Evolutionary conservation across 768 basidiomycete genomes (phyloP).

Genomic region (Serendipita sp.): DNA sequence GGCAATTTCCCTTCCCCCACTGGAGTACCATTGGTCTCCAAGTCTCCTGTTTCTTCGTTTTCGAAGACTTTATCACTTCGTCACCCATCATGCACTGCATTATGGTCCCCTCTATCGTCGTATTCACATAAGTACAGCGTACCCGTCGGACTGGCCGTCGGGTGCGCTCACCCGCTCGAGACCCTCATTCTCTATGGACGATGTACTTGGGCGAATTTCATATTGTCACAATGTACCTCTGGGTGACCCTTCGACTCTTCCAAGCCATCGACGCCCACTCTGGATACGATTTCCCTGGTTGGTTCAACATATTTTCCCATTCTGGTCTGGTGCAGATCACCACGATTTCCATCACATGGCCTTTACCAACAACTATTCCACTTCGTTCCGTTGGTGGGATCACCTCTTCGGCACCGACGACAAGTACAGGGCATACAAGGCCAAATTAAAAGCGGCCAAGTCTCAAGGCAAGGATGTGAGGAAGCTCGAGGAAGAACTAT

Average conservation of each 20-base stretch:
- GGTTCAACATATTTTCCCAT: conserved; percentile 74
- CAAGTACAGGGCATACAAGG: conserved; percentile 73
- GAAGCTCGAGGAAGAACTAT: conserved; percentile 7
- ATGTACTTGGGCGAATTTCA: conserved; percentile 63
- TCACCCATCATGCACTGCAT: conserved; percentile 80
- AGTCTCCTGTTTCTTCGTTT: conserved; percentile 77
- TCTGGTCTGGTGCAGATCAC: conserved; percentile 96
- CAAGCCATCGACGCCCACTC: conserved; percentile 88
- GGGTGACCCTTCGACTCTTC: conserved; percentile 88
- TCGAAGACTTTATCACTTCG: conserved; percentile 93
- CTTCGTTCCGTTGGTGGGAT: conserved; percentile 91
- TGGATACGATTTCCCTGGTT: conserved; percentile 99
- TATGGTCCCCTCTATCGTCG: conserved; percentile 71
- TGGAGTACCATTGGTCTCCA: conserved; percentile 56
- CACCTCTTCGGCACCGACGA: conserved; percentile 75
- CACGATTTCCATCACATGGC: conserved; percentile 99
- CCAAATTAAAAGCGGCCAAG: conserved; percentile 39
- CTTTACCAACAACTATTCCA: conserved; percentile 85
- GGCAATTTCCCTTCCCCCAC: conserved; percentile 81
- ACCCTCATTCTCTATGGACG: conserved; percentile 88
- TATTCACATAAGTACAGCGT: conserved; percentile 94
- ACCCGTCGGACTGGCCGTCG: conserved; percentile 92
- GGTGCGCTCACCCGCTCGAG: conserved; percentile 95
- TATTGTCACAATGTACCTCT: conserved; percentile 82
- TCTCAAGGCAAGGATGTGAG: conserved; percentile 11